Evolutionary conservation across 2,329 filamentous ascomycete genomes (phyloP).

Genomic region (Fusarium gaditjirri): DNA sequence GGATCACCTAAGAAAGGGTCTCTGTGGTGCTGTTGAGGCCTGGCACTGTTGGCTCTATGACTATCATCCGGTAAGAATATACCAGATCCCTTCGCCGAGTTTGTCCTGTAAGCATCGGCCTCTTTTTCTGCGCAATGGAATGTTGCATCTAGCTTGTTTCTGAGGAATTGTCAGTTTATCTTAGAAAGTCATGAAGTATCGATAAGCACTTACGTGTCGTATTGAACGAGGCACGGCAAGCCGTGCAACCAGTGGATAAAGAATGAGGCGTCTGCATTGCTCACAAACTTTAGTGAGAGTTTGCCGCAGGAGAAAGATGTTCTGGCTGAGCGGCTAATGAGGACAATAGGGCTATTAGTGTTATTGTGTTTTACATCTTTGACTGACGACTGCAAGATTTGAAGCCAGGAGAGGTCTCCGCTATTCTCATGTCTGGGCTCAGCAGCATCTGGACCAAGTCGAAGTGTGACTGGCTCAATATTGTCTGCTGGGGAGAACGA

Average conservation of each 20-base stretch:
- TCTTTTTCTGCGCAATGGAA: constrained; percentile 5
- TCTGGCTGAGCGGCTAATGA: constrained; percentile 37
- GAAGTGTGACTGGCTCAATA: constrained; percentile 1
- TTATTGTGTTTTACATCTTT: constrained; percentile 20
- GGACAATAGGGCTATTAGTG: constrained; percentile 28
- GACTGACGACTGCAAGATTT: constrained; percentile 32
- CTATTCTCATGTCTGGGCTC: neutral
- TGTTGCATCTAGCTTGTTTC: constrained; percentile 16
- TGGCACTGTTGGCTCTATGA: neutral
- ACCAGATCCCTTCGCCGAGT: neutral
- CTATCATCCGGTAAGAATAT: neutral
- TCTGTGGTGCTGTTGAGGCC: neutral
- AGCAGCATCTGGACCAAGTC: constrained; percentile 10
- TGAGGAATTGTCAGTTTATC: constrained; percentile 19
- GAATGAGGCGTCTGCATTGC: constrained; percentile 1
- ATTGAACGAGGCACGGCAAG: neutral
- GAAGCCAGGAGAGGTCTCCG: constrained; percentile 35
- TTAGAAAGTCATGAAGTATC: too few species aligned
- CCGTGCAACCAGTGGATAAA: constrained; percentile 33
- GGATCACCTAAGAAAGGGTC: constrained; percentile 21
- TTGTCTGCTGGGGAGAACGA: neutral
- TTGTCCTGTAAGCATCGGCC: neutral
- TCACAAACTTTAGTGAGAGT: constrained; percentile 40
- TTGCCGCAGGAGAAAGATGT: neutral
- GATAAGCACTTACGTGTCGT: constrained; percentile 23